These are phyloP conservation scores for Vigna mungo DNA, from an alignment of 306 rosid genomes.

Conservation along the genomic window DNA sequence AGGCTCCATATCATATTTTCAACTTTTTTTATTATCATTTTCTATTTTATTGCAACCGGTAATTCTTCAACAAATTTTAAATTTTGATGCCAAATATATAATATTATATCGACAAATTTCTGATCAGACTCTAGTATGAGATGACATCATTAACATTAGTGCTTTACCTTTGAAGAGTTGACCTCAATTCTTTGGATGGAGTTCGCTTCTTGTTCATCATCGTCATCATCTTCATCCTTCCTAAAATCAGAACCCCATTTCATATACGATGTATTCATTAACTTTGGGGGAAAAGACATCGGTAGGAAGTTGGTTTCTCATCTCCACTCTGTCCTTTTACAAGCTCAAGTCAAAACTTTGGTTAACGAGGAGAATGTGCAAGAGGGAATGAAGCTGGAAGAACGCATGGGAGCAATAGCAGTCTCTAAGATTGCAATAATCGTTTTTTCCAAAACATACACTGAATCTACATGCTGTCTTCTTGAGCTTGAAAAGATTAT, in stretches of 20 bases:
- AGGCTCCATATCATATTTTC: no score
- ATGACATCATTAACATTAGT: no score
- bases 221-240: no score
- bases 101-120: no score
- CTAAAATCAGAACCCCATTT: no score
- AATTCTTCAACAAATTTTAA: no score
- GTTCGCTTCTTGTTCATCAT: no score
- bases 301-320: not conserved
- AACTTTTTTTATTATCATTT: no score
- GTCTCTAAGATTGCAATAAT: conserved; percentile 8
- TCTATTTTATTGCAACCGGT: no score
- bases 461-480: conserved; percentile 29
- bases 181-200: not conserved
- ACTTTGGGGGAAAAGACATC: conserved; percentile 27
- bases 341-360: not conserved
- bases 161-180: not conserved
- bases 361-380: not conserved
- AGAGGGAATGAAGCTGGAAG: not conserved
- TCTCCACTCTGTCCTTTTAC: conserved; percentile 9
- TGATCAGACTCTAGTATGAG: no score
- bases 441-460: conserved; percentile 5
- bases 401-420: conserved; percentile 11
- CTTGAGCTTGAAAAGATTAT: not conserved
- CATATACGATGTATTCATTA: conserved; percentile 34
- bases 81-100: no score